Evolutionary conservation across 305 asterid species (phyloP), one percentile per base, ranked within the genome.

Genomic region (Caryopteris hybrid): DNA sequence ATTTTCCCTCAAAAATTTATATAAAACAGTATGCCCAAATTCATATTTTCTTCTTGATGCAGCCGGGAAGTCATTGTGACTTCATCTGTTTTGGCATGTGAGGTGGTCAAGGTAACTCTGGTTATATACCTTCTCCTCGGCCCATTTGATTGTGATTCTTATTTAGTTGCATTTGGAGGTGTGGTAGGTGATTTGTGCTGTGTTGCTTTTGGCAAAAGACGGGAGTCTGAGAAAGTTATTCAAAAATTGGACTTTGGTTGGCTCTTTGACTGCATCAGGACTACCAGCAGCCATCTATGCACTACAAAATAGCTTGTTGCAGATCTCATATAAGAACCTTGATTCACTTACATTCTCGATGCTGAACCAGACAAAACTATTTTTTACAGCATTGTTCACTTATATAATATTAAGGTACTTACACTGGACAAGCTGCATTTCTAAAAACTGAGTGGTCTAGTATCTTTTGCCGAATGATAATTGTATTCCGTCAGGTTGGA

Each of bases 331-430:
- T 74, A 85, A 73, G 67, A 91, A 91, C 70, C 98, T 94, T 71
- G 99, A 94, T 83, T 94, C 98, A 0, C 98, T 94, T 74, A 94
- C 99, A 3, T 94, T 94, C 84, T 85, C 98, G 22, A 89, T 94
- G 77, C 78, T 94, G 89, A 94, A 94, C 87, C 99, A 94, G 82
- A 91, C 99, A 72, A 94, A 94, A 83, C 75, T 94, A 7, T 82
- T 94, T 68, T 94, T 91, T 86, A 91, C 99, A 10, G 99, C 99
- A 12, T 80, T 91, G 68, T 91, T 94, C 77, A 83, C 96, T 20
- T 94, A 62, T 75, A 69, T 94, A 52, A 86, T 94, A 72, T 67
- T 94, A 70, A 91, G 99, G 99, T 94, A 88, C 57, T 70, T 8
- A 6, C 1, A 5, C 12, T 36, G 41, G 41, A 42, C 20, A 12